Evolutionary conservation across 768 basidiomycete genomes (phyloP).

Genomic region (Collybiopsis confluens): DNA sequence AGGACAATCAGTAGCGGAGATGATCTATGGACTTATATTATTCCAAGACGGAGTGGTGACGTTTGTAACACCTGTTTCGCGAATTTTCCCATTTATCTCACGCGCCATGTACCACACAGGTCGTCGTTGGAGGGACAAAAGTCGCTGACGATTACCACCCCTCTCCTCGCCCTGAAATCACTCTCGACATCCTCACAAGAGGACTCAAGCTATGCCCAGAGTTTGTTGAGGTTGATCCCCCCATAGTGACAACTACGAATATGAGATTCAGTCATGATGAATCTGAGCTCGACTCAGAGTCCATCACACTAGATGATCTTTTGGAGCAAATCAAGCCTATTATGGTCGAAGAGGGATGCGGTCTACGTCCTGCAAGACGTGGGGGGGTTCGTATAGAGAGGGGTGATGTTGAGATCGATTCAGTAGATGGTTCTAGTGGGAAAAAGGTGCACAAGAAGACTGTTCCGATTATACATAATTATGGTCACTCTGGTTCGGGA

Average conservation of each 20-base stretch:
- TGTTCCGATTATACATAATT: slow-evolving; percentile 57
- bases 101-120: slow-evolving; percentile 7
- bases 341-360: slow-evolving; percentile 43
- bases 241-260: too few relatives aligned
- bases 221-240: slow-evolving; percentile 20
- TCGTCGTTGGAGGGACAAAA: slow-evolving; percentile 58
- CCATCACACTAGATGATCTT: neutral
- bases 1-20: slow-evolving; percentile 12
- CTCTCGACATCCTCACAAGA: slow-evolving; percentile 14
- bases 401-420: slow-evolving; percentile 27
- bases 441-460: slow-evolving; percentile 18
- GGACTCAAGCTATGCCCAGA: slow-evolving; percentile 26
- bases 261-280: neutral
- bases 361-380: slow-evolving; percentile 54
- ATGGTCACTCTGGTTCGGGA: slow-evolving; percentile 54
- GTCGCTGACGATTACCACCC: slow-evolving; percentile 36
- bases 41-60: slow-evolving; percentile 53
- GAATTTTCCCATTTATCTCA: neutral
- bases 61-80: neutral
- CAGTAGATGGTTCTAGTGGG: neutral
- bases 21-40: slow-evolving; percentile 46
- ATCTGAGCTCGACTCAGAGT: too few relatives aligned
- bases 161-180: slow-evolving; percentile 14
- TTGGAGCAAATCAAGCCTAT: slow-evolving; percentile 29
- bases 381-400: slow-evolving; percentile 54